These are phyloP conservation scores for Tinospora cordifolia DNA, from an alignment of 164 flowering plant species.

Conservation along the genomic window DNA sequence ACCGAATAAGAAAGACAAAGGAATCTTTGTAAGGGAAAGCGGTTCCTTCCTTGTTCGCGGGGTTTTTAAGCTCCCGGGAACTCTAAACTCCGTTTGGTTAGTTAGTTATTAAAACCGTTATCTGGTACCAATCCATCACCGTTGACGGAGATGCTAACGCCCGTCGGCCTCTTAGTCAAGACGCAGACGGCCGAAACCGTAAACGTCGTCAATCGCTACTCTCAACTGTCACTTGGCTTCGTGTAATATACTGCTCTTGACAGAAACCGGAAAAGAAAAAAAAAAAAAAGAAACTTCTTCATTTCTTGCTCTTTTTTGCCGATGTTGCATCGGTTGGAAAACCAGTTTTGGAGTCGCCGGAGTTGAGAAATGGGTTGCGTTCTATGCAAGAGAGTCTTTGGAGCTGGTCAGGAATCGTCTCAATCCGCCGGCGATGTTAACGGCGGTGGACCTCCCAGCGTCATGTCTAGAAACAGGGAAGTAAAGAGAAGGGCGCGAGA, in stretches of 20 bases:
- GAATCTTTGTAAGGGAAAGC: neutral
- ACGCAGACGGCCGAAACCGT: neutral
- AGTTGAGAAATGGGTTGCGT: slow-evolving; percentile 48
- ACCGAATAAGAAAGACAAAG: slow-evolving; percentile 1
- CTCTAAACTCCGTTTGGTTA: neutral
- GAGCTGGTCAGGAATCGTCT: slow-evolving; percentile 11
- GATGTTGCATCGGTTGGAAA: slow-evolving; percentile 2
- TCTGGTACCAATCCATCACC: neutral
- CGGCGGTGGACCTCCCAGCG: neutral
- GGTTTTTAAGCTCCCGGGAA: neutral
- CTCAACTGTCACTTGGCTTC: neutral
- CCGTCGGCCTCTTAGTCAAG: neutral
- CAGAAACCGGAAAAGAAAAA: neutral
- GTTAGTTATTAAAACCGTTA: slow-evolving; percentile 1
- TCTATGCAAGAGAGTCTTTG: slow-evolving; percentile 24
- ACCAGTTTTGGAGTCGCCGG: slow-evolving; percentile 1
- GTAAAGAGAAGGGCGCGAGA: slow-evolving; percentile 11
- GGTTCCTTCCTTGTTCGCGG: neutral
- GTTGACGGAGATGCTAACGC: neutral
- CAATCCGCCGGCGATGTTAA: slow-evolving; percentile 9
- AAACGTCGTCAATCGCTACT: neutral
- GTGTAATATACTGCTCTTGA: neutral
- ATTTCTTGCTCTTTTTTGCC: neutral
- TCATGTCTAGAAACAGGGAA: slow-evolving; percentile 12
- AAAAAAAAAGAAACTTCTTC: neutral